Conservation (phyloP, 108 stramenopile species). For the Nitzschia putrida region DNA sequence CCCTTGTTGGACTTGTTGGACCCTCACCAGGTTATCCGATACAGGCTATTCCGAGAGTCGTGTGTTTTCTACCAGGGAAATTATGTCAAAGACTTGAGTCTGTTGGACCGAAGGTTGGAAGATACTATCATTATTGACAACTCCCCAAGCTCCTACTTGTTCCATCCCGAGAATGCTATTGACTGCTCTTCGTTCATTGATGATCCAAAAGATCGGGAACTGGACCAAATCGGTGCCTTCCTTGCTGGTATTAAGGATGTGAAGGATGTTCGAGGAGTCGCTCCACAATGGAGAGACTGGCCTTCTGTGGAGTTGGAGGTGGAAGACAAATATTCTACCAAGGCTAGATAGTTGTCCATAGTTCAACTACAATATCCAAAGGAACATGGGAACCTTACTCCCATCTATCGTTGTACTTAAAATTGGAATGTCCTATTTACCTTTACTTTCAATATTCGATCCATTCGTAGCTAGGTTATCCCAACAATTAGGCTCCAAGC, state of each 20-base stretch:
- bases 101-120: slow-evolving; percentile 83
- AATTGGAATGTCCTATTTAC: background rate
- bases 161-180: slow-evolving; percentile 98
- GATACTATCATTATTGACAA: slow-evolving; percentile 97
- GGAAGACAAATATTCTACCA: slow-evolving; percentile 4
- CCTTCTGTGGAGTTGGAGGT: slow-evolving; percentile 61
- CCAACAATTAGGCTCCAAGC: slow-evolving; percentile 11
- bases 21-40: slow-evolving; percentile 75
- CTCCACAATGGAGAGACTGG: slow-evolving; percentile 84
- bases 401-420: background rate
- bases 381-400: background rate
- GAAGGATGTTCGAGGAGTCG: slow-evolving; percentile 76
- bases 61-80: slow-evolving; percentile 98
- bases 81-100: slow-evolving; percentile 94
- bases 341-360: background rate
- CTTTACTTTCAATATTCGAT: no score
- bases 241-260: slow-evolving; percentile 77
- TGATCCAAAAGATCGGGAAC: slow-evolving; percentile 89
- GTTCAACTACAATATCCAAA: background rate
- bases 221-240: slow-evolving; percentile 92
- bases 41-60: slow-evolving; percentile 94
- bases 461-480: no score
- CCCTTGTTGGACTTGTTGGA: slow-evolving; percentile 95
- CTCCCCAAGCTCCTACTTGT: slow-evolving; percentile 93
- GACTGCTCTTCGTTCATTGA: slow-evolving; percentile 96